Evolutionary conservation across 1,284 basidiomycete genomes (phyloP).

Genomic region (Tilletiaria anomala): DNA sequence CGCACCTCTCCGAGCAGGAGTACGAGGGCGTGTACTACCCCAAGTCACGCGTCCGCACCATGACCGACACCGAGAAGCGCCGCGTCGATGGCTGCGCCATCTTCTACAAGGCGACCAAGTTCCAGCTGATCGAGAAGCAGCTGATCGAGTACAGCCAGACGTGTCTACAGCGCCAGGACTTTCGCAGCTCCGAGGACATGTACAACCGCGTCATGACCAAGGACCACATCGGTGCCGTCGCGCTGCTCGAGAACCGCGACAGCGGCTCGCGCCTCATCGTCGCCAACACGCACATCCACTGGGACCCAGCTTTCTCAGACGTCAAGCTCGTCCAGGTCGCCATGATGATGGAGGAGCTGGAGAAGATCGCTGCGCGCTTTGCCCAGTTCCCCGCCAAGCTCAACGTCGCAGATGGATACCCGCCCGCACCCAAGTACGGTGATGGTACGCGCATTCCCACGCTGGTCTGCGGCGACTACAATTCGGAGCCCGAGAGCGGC

Average conservation of each 20-base stretch:
- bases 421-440: constrained; percentile 49
- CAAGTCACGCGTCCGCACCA: constrained; percentile 85
- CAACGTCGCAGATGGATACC: constrained; percentile 38
- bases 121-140: constrained; percentile 81
- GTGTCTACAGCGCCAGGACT: constrained; percentile 83
- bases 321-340: constrained; percentile 95
- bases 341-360: constrained; percentile 79
- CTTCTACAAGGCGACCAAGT: constrained; percentile 79
- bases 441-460: constrained; percentile 78
- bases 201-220: constrained; percentile 95
- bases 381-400: constrained; percentile 63
- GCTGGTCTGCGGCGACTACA: constrained; percentile 87
- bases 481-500: constrained; percentile 71
- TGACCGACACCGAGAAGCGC: constrained; percentile 72
- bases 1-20: constrained; percentile 57
- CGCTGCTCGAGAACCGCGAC: constrained; percentile 68
- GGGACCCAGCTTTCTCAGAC: constrained; percentile 84
- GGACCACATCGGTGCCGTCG: constrained; percentile 83
- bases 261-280: constrained; percentile 77
- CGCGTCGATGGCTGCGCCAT: constrained; percentile 92
- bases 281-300: constrained; percentile 81
- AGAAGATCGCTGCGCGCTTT: constrained; percentile 73
- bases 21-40: constrained; percentile 89
- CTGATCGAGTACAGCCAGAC: constrained; percentile 87
- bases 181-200: constrained; percentile 98